These are phyloP conservation scores for Collybiopsis luxurians DNA, from an alignment of 768 basidiomycete species.

Conservation along the genomic window DNA sequence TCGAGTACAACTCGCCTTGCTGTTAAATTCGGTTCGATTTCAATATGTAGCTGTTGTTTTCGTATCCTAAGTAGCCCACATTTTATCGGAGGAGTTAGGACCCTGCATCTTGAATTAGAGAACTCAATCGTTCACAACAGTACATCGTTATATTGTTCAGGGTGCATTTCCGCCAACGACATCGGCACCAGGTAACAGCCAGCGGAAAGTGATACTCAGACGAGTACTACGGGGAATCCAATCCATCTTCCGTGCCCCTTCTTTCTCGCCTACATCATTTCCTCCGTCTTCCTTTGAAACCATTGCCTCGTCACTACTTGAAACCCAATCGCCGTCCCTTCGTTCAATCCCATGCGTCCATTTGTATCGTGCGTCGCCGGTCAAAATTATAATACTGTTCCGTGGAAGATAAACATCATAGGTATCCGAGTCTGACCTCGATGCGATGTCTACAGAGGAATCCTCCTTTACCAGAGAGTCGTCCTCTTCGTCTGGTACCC, in stretches of 20 bases:
- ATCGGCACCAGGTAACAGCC: conserved; percentile 84
- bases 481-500: conserved; percentile 2
- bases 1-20: no score
- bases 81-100: no score
- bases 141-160: no score
- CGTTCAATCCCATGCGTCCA: conserved; percentile 90
- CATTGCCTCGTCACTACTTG: conserved; percentile 16
- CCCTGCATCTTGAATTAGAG: no score
- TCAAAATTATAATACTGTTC: conserved; percentile 73
- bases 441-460: not conserved
- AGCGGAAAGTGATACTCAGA: conserved; percentile 84
- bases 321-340: conserved; percentile 57
- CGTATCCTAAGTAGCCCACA: no score
- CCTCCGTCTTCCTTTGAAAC: not conserved
- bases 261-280: not conserved
- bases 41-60: no score
- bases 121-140: no score
- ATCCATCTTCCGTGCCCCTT: not conserved
- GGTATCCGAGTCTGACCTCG: conserved; percentile 8
- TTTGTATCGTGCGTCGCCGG: conserved; percentile 75
- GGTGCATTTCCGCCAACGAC: conserved; percentile 56
- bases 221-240: conserved; percentile 55
- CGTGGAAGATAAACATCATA: conserved; percentile 71
- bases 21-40: no score
- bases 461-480: not conserved